Evolutionary conservation across 192 early-diverging fungal species (phyloP).

Genomic region (Funneliformis mosseae): DNA sequence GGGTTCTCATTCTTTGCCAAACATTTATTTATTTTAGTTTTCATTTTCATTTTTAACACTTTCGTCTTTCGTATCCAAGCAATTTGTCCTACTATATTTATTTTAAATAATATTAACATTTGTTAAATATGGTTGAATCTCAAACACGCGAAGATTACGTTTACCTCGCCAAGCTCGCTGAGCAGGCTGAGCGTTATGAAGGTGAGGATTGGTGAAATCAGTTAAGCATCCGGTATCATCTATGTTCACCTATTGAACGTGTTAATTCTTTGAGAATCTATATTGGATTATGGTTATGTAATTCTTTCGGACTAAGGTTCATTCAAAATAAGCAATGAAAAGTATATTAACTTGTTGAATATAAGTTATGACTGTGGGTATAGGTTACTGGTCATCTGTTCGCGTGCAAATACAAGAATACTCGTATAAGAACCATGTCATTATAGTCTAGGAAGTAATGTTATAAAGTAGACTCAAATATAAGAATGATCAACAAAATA

Average conservation of each 20-base stretch:
- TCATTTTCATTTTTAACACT: neutral
- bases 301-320: neutral
- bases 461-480: too few relatives aligned
- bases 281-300: neutral
- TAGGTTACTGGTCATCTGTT: neutral
- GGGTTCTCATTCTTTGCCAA: slow-evolving; percentile 5
- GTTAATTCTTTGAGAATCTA: slow-evolving; percentile 4
- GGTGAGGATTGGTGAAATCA: slow-evolving; percentile 59
- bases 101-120: neutral
- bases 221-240: slow-evolving; percentile 18
- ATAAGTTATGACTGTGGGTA: too few relatives aligned
- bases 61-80: slow-evolving; percentile 3
- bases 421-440: too few relatives aligned
- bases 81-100: neutral
- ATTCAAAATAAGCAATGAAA: neutral
- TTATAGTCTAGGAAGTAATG: too few relatives aligned
- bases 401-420: too few relatives aligned
- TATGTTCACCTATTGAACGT: slow-evolving; percentile 6
- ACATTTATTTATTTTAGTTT: slow-evolving; percentile 1
- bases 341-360: neutral
- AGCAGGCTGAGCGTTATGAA: slow-evolving; percentile 99
- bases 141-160: slow-evolving; percentile 62
- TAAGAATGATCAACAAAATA: neutral
- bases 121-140: slow-evolving; percentile 28
- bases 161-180: slow-evolving; percentile 98